Evolutionary conservation across 306 rosid species (phyloP).

Genomic region (Ormosia semicastrata): DNA sequence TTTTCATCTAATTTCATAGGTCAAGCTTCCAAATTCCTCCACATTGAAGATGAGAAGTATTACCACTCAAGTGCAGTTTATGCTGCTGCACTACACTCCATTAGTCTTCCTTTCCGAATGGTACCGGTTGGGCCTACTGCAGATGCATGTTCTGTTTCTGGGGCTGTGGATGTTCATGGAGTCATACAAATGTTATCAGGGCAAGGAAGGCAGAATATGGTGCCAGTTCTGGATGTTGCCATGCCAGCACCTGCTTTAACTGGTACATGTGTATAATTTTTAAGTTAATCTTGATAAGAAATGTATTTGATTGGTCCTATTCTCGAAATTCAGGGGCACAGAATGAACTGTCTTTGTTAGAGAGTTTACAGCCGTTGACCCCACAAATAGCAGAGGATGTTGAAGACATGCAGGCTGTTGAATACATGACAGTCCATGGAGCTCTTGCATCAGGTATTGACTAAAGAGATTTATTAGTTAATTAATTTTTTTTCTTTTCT

Average conservation of each 20-base stretch:
- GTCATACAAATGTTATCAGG: slow-evolving; percentile 69
- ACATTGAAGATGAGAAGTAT: slow-evolving; percentile 59
- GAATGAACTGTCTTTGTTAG: slow-evolving; percentile 43
- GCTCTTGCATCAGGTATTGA: slow-evolving; percentile 67
- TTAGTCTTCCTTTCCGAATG: slow-evolving; percentile 85
- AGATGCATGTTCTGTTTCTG: slow-evolving; percentile 54
- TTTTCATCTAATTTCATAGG: slow-evolving; percentile 49
- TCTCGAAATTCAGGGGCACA: slow-evolving; percentile 52
- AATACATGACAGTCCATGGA: slow-evolving; percentile 70
- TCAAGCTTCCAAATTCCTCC: slow-evolving; percentile 62
- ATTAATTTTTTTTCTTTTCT: background rate
- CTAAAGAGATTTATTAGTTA: background rate
- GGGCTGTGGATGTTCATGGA: slow-evolving; percentile 69
- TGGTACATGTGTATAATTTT: slow-evolving; percentile 46
- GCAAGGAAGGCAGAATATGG: slow-evolving; percentile 76
- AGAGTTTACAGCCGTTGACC: slow-evolving; percentile 65
- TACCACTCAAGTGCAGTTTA: slow-evolving; percentile 87
- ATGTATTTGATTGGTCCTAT: slow-evolving; percentile 34
- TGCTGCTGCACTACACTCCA: slow-evolving; percentile 77
- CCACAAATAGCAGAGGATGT: slow-evolving; percentile 61
- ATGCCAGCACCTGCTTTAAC: slow-evolving; percentile 80
- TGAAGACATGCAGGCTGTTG: slow-evolving; percentile 63
- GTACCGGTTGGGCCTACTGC: slow-evolving; percentile 61
- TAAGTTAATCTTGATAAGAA: background rate
- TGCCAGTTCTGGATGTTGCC: slow-evolving; percentile 74